A percentile compares a stretch with the other conserved stretches of the same genome.
These are phyloP conservation scores for Lachnellula willkommii DNA, from an alignment of 2,329 filamentous ascomycete species.

Conservation along the genomic window DNA sequence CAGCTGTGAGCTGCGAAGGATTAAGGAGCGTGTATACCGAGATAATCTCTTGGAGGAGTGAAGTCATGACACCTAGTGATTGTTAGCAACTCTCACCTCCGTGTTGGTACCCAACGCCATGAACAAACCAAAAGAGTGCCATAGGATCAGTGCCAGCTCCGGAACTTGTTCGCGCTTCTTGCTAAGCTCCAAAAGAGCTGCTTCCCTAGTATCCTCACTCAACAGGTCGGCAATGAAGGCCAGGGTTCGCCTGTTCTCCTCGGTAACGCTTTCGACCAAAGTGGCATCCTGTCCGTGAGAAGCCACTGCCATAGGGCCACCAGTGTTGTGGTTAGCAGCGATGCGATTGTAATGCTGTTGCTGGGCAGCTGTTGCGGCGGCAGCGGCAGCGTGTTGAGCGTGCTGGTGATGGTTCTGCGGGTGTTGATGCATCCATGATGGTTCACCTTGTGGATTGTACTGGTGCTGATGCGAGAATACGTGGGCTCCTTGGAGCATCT, in stretches of 20 bases:
- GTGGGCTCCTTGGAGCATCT: conserved; percentile 58
- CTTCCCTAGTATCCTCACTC: conserved; percentile 80
- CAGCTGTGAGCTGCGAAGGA: conserved; percentile 91
- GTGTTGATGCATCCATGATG: conserved; percentile 62
- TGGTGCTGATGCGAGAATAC: conserved; percentile 65
- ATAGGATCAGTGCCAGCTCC: conserved; percentile 89
- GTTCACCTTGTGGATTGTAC: conserved; percentile 52
- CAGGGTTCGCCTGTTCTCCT: conserved; percentile 90
- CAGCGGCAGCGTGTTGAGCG: conserved; percentile 34
- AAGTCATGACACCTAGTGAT: conserved; percentile 86
- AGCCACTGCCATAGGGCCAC: conserved; percentile 33
- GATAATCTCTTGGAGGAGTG: conserved; percentile 94
- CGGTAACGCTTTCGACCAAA: conserved; percentile 66
- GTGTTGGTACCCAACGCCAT: conserved; percentile 9
- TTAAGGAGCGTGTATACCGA: conserved; percentile 96
- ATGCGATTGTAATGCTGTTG: conserved; percentile 67
- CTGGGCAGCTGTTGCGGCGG: conserved; percentile 32
- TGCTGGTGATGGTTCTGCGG: conserved; percentile 37
- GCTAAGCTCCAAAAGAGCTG: conserved; percentile 88
- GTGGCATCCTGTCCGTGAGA: conserved; percentile 49
- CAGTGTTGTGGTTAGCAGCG: conserved; percentile 56
- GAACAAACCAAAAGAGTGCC: conserved; percentile 90
- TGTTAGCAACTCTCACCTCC: conserved; percentile 15
- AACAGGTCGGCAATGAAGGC: conserved; percentile 88
- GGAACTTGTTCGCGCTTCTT: conserved; percentile 99